phyloP scores from a whole-genome alignment of 2,329 filamentous ascomycete genomes.

The Aspergillus persii region DNA sequence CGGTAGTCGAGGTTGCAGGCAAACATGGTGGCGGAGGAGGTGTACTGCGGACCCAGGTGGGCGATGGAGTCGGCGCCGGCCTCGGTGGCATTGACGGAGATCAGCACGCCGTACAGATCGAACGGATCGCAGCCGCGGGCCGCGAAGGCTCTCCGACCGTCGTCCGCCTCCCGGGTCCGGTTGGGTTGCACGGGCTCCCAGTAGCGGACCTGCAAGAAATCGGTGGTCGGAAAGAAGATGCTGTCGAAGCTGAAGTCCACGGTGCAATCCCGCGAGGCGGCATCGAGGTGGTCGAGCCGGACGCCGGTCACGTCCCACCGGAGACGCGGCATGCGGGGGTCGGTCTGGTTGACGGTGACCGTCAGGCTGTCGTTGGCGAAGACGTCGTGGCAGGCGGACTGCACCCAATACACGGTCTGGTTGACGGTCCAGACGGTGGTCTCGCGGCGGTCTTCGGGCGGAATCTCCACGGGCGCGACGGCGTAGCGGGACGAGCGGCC shows the following conservation, averaged over 20 bases:
- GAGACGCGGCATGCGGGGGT: constrained; percentile 14
- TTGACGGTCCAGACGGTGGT: constrained; percentile 32
- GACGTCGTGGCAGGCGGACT: constrained; percentile 25
- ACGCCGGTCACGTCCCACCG: constrained; percentile 30
- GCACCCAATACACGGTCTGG: constrained; percentile 33
- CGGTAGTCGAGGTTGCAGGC: constrained; percentile 32
- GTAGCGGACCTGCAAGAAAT: constrained; percentile 34
- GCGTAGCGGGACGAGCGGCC: constrained; percentile 30
- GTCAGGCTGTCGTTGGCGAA: constrained; percentile 18
- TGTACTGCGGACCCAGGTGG: constrained; percentile 14
- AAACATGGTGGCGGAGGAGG: constrained; percentile 29
- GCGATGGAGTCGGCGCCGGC: constrained; percentile 7
- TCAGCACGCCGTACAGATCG: constrained; percentile 34
- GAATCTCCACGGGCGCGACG: constrained; percentile 33
- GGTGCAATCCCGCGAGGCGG: constrained; percentile 14
- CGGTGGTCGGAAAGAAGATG: constrained; percentile 26
- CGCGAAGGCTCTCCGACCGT: constrained; percentile 22
- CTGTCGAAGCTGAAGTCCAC: constrained; percentile 32
- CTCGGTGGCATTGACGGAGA: constrained; percentile 28
- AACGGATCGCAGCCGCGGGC: constrained; percentile 27
- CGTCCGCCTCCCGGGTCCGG: constrained; percentile 7
- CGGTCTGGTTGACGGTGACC: constrained; percentile 22
- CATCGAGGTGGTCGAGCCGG: constrained; percentile 16
- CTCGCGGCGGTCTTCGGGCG: constrained; percentile 18
- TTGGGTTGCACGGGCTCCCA: constrained; percentile 31